Base-by-base conservation (phyloP, 1,284 basidiomycete species). In the Malassezia japonica region DNA sequence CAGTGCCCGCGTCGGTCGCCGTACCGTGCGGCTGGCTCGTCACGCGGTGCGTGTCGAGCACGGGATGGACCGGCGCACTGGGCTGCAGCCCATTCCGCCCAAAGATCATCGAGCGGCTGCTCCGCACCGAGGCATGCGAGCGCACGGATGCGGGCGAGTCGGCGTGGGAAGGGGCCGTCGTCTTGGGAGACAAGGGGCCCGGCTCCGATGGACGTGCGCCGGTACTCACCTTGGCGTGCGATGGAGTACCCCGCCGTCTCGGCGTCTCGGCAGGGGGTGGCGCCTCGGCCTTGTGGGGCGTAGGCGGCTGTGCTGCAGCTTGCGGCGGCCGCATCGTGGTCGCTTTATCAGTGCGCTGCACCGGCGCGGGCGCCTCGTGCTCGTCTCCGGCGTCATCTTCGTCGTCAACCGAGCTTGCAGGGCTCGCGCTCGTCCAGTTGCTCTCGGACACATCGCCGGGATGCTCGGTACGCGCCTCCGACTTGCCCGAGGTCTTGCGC, bases 41-140 rank as follows among this genome's bases (percentile, higher is more conserved):
- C 7, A 48, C 50, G 4, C 32, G 21, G 13, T 24, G 46, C 8
- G 28, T 53, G 15, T 41, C 38, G 2, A 53, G 36, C 28, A 47
- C 35, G 7, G 50, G 50, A 2, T 31, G 33, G 3, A 33, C 45
- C 4, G 50, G 44, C 7, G 36, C n/a, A 20, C n/a, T 29, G 15
- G 43, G 23, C 23, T 25, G 25, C 16, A 34, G 13, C 7, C n/a
- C 33, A 4, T 37, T 21, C 5, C 40, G 31, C 1, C 23, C 36
- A 6, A 53, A 20, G 3, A 52, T n/a, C 35, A 36, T n/a, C 9
- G 44, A 46, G 23, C 29, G 25, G 10, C 36, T 45, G 7, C 31
- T 35, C 12, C 41, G 35, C 2, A 36, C 25, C 12, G 38, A n/a
- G n/a, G n/a, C n/a, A n/a, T n/a, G n/a, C n/a, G n/a, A 28, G 12